Base-by-base conservation (phyloP, 2,329 filamentous ascomycete genomes). In the Neocatenulostroma microsporum region DNA sequence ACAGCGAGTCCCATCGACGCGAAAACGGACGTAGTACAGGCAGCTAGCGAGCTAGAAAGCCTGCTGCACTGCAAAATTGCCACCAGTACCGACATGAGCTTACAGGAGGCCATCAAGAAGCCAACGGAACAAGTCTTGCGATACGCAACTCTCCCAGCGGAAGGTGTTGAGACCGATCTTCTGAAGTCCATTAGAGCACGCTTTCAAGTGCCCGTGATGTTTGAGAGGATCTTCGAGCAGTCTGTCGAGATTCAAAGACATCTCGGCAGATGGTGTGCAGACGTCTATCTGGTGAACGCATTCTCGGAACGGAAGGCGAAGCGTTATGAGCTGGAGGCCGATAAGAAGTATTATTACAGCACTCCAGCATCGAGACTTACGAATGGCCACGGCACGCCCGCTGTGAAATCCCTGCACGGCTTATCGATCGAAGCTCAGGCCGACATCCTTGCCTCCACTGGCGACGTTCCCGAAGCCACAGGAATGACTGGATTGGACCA, bases 1-100 rank as follows among this genome's bases (percentile, higher is more conserved):
- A 98, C 91, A 2, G 91, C 91, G 6, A 96, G 91, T 0, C 91
- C 91, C 1, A 81, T 95, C 3, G 88, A 96, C 62, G 78, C 84
- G 0, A 82, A 84, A 52, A 73, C 74, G 0, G 79, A 94, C 46
- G 72, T 94, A 19, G 67, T 70, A 12, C 68, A 76, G 41, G 84
- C 84, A 24, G 83, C 55, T 7, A 43, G 39, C 3, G 77, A 84
- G 36, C 72, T 98, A 0, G 89, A 96, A 56, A 70, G 62, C 1
- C 67, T 94, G 24, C 68, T 98, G 1, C 75, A 91, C 54, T 83
- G 81, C 56, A 78, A 80, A 50, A 95, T 98, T 53, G 82, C 82
- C 5, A 96, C 91, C 0, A 78, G 78, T 2, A 68, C 69, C 3
- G 73, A 83, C 68, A 62, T 75, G 3, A 66, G 66, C 14, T 62